Percentiles rank a stretch among this genome's conserved stretches.
phyloP scores from a whole-genome alignment of 2,329 filamentous ascomycete species.

The Pseudocercospora macadamiae region DNA sequence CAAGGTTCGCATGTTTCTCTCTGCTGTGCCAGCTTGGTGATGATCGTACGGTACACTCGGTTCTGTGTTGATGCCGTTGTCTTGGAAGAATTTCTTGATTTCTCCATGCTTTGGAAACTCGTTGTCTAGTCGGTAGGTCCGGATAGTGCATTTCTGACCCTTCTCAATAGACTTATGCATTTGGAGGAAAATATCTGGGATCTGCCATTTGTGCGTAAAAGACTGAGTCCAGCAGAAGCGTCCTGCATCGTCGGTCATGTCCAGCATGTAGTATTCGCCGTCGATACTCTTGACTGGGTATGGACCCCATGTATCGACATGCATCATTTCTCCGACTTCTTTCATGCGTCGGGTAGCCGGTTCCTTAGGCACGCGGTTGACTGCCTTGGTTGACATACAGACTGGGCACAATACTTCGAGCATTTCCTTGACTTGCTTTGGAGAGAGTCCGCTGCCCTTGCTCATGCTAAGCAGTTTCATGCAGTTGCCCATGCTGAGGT shows the following conservation, averaged over 20 bases:
- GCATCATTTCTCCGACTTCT: not conserved
- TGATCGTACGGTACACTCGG: not conserved
- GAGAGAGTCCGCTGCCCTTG: not conserved
- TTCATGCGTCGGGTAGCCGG: not conserved
- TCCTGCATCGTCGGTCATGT: not conserved
- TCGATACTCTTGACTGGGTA: not conserved
- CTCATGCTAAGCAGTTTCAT: conserved; percentile 7
- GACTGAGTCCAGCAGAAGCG: not conserved
- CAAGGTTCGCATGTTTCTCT: not conserved
- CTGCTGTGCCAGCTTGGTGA: not conserved
- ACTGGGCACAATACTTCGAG: conserved; percentile 3
- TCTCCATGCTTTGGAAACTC: not conserved
- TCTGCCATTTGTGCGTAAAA: not conserved
- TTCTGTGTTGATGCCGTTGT: not conserved
- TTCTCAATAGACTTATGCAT: not conserved
- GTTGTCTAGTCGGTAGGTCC: conserved; percentile 4
- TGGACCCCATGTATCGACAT: conserved; percentile 3
- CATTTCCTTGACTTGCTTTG: conserved; percentile 5
- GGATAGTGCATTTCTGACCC: not conserved
- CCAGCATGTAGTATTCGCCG: not conserved
- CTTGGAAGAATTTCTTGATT: not conserved
- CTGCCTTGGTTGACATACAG: not conserved
- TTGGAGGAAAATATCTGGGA: not conserved
- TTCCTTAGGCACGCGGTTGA: conserved; percentile 1
- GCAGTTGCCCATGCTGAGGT: conserved; percentile 1